Evolutionary conservation across 208 protist genomes (phyloP).

Genomic region (Acanthamoeba lenticulata): DNA sequence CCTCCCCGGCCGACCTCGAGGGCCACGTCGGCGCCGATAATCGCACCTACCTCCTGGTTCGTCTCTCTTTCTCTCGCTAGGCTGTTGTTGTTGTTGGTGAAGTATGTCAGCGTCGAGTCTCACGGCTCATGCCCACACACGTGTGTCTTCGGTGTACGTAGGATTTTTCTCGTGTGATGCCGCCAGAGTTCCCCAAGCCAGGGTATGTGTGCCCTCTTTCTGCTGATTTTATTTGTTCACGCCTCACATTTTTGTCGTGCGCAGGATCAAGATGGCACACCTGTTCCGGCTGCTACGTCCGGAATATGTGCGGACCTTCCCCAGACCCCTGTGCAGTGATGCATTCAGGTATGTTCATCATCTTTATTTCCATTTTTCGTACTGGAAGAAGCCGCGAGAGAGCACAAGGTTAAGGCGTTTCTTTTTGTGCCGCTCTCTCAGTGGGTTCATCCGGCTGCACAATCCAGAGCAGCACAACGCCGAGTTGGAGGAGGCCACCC

Average conservation of each 20-base stretch:
- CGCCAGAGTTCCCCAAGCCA: constrained; percentile 18
- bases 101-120: too few relatives aligned
- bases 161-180: constrained; percentile 52
- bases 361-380: neutral
- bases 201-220: too few relatives aligned
- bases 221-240: neutral
- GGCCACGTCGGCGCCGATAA: constrained; percentile 63
- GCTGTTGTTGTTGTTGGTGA: neutral
- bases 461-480: constrained; percentile 13
- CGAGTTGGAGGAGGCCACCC: neutral
- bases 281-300: constrained; percentile 41
- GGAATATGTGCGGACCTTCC: neutral
- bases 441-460: constrained; percentile 9
- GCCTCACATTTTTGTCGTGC: too few relatives aligned
- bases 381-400: too few relatives aligned
- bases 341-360: constrained; percentile 52
- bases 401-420: too few relatives aligned
- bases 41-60: constrained; percentile 76
- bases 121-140: neutral
- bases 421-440: too few relatives aligned
- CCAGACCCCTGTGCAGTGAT: constrained; percentile 37
- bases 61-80: too few relatives aligned
- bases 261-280: constrained; percentile 36
- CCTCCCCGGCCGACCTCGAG: constrained; percentile 23
- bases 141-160: neutral